Evolutionary conservation across 495 filamentous ascomycete species (phyloP).

Genomic region (Penicillium flavigenum): DNA sequence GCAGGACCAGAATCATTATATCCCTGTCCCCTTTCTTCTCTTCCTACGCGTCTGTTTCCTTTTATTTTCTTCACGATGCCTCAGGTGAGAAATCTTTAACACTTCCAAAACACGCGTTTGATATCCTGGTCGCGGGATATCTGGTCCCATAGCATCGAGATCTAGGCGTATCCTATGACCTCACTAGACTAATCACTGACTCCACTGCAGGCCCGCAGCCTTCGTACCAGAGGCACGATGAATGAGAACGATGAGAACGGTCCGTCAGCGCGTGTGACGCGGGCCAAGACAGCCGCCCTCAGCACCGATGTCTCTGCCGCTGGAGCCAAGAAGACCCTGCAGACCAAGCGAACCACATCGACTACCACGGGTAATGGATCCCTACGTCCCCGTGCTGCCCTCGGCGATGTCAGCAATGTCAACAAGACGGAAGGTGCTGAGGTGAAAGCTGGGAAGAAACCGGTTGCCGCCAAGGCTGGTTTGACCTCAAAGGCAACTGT

Average conservation of each 20-base stretch:
- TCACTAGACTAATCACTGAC: slow-evolving; percentile 19
- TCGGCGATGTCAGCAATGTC: slow-evolving; percentile 96
- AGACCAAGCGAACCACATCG: slow-evolving; percentile 70
- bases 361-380: slow-evolving; percentile 44
- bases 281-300: slow-evolving; percentile 85
- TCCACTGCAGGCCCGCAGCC: slow-evolving; percentile 49
- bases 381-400: slow-evolving; percentile 67
- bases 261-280: slow-evolving; percentile 76
- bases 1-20: slow-evolving; percentile 31
- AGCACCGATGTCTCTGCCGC: slow-evolving; percentile 54
- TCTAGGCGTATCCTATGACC: background rate
- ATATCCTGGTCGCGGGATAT: slow-evolving; percentile 15
- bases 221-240: slow-evolving; percentile 64
- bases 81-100: slow-evolving; percentile 41
- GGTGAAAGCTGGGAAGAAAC: slow-evolving; percentile 67
- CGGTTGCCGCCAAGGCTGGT: slow-evolving; percentile 54
- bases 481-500: slow-evolving; percentile 75
- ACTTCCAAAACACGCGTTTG: slow-evolving; percentile 15
- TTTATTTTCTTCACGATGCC: slow-evolving; percentile 39
- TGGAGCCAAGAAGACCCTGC: slow-evolving; percentile 67
- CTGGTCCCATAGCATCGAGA: background rate
- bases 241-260: slow-evolving; percentile 96
- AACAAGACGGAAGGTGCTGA: slow-evolving; percentile 69
- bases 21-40: slow-evolving; percentile 30
- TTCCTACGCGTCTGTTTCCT: slow-evolving; percentile 31